Conservation (phyloP, 495 filamentous ascomycete species). For the Xylaria acuta region DNA sequence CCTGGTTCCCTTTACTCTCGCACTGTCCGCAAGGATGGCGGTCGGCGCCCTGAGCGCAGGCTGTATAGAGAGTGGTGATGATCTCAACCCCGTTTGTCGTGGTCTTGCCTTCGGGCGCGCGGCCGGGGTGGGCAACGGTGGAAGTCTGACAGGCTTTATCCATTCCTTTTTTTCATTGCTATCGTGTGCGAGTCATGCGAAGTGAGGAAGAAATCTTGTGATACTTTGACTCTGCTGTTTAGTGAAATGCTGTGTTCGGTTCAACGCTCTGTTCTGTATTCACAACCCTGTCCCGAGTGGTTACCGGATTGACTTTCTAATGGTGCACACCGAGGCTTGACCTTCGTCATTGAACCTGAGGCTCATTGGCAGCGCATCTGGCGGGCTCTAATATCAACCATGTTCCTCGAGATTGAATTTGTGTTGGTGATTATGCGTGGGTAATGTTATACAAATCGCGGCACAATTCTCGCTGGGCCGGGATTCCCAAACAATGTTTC, state of each 20-base stretch:
- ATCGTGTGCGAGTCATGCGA: conserved; percentile 46
- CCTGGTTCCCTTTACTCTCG: conserved; percentile 51
- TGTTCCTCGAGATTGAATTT: no score
- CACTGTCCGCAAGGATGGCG: conserved; percentile 59
- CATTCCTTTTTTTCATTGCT: conserved; percentile 54
- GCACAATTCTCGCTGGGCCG: background rate
- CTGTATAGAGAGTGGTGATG: conserved; percentile 69
- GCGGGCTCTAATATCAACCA: background rate
- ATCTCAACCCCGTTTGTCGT: conserved; percentile 62
- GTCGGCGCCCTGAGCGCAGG: conserved; percentile 35
- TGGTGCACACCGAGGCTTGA: background rate
- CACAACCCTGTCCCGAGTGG: no score
- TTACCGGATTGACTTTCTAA: background rate
- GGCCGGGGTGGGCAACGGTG: conserved; percentile 65
- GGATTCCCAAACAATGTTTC: background rate
- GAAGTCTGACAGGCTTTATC: conserved; percentile 66
- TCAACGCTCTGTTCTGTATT: no score
- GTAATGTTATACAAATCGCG: background rate
- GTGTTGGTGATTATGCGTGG: no score
- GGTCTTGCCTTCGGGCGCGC: conserved; percentile 61
- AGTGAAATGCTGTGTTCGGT: no score
- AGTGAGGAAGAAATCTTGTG: conserved; percentile 48
- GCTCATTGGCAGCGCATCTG: background rate
- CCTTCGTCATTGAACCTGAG: background rate
- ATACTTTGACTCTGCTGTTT: no score